A percentile compares a stretch with the other conserved stretches of the same genome.
phyloP scores from a whole-genome alignment of 2,329 filamentous ascomycete species.

The Botrytis galanthina region DNA sequence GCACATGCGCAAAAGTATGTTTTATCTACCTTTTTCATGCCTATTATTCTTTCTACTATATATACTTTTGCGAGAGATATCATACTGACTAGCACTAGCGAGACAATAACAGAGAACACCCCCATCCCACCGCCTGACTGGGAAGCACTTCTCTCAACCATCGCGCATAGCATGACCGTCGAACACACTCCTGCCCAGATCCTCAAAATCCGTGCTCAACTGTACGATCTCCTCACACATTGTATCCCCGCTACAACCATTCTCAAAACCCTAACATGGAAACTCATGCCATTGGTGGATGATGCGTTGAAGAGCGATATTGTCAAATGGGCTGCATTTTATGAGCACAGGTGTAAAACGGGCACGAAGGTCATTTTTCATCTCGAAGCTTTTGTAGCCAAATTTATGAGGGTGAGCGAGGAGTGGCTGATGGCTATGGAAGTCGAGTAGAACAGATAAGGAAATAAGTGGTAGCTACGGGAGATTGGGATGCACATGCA shows the following conservation, averaged over 20 bases:
- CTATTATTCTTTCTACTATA: background rate
- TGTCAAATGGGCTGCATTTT: conserved; percentile 94
- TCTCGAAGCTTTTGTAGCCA: conserved; percentile 95
- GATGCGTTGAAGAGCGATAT: conserved; percentile 88
- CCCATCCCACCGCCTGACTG: conserved; percentile 93
- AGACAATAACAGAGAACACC: conserved; percentile 84
- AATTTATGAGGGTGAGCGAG: conserved; percentile 95
- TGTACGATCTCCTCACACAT: conserved; percentile 96
- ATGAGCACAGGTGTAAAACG: conserved; percentile 89
- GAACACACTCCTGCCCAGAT: conserved; percentile 91
- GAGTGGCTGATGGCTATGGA: conserved; percentile 90
- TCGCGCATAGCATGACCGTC: conserved; percentile 89
- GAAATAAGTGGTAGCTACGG: too few species aligned
- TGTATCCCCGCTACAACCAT: conserved; percentile 96
- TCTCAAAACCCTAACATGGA: conserved; percentile 91
- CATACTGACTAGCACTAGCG: conserved; percentile 51
- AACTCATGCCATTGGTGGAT: conserved; percentile 82
- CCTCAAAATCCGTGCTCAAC: conserved; percentile 80
- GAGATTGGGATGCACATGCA: background rate
- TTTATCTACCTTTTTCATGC: conserved; percentile 8
- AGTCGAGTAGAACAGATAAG: conserved; percentile 41
- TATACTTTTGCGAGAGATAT: background rate
- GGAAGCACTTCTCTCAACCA: conserved; percentile 85
- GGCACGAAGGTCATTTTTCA: conserved; percentile 98
- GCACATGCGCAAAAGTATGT: conserved; percentile 94